A percentile compares a stretch with the other conserved stretches of the same genome.
These are phyloP conservation scores for Pestalotiopsis fici DNA, from an alignment of 2,329 filamentous ascomycete species.

Conservation along the genomic window DNA sequence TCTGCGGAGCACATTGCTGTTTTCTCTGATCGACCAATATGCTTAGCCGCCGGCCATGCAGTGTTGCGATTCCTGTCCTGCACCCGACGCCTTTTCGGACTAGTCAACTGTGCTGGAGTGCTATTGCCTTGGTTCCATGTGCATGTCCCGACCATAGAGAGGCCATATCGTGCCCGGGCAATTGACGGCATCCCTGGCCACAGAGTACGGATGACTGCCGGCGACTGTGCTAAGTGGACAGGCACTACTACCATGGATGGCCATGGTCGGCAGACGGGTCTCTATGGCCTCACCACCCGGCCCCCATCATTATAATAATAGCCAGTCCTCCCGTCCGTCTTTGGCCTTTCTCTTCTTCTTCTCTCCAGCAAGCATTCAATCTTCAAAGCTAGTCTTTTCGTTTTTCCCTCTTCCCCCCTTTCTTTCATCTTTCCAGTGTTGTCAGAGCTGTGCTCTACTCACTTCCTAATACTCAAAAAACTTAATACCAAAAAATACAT, in stretches of 20 bases:
- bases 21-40: slow-evolving; percentile 22
- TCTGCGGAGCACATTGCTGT: slow-evolving; percentile 19
- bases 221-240: slow-evolving; percentile 19
- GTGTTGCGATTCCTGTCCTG: slow-evolving; percentile 27
- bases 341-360: slow-evolving; percentile 43
- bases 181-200: slow-evolving; percentile 23
- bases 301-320: slow-evolving; percentile 41
- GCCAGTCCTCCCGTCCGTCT: slow-evolving; percentile 35
- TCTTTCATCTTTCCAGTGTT: slow-evolving; percentile 33
- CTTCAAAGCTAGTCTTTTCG: slow-evolving; percentile 53
- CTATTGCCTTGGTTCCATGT: slow-evolving; percentile 23
- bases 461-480: slow-evolving; percentile 27
- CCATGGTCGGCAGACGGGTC: slow-evolving; percentile 25
- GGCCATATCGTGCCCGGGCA: slow-evolving; percentile 11
- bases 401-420: slow-evolving; percentile 49
- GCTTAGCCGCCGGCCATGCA: slow-evolving; percentile 43
- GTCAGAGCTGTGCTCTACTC: slow-evolving; percentile 58
- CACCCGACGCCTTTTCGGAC: slow-evolving; percentile 24
- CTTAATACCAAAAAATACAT: slow-evolving; percentile 34
- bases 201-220: slow-evolving; percentile 19
- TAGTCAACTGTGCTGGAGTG: slow-evolving; percentile 22
- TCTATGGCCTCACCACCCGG: slow-evolving; percentile 30
- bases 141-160: slow-evolving; percentile 25
- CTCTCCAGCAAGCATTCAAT: slow-evolving; percentile 69
- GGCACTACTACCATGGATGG: background rate